These are phyloP conservation scores for Fusarium oligoseptatum DNA, from an alignment of 2,329 filamentous ascomycete species.

Conservation along the genomic window DNA sequence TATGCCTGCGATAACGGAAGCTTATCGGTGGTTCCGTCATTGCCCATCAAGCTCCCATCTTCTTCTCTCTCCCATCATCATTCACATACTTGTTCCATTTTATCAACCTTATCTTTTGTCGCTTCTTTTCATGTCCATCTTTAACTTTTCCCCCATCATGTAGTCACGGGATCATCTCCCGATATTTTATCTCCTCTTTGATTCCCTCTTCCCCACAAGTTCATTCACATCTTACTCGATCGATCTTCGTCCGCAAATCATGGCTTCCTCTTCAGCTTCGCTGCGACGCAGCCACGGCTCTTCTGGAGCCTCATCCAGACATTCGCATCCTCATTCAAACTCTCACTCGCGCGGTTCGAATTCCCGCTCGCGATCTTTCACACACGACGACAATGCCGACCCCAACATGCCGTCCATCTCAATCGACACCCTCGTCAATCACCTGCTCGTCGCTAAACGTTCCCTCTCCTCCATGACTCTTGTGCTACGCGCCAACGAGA, in stretches of 20 bases:
- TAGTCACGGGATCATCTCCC: conserved; percentile 34
- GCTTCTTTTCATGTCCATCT: conserved; percentile 11
- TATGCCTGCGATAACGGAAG: conserved; percentile 37
- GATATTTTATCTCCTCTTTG: not conserved
- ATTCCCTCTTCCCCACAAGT: not conserved
- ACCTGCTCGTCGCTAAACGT: conserved; percentile 88
- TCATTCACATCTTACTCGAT: not conserved
- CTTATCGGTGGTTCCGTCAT: conserved; percentile 42
- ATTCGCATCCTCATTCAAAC: conserved; percentile 46
- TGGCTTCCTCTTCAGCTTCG: conserved; percentile 55
- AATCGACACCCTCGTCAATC: conserved; percentile 83
- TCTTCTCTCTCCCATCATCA: conserved; percentile 15
- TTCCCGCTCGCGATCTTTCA: conserved; percentile 35
- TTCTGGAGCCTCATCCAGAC: conserved; percentile 52
- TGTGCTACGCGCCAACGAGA: conserved; percentile 88
- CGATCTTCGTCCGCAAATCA: conserved; percentile 34
- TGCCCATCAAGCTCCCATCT: conserved; percentile 35
- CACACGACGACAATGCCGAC: conserved; percentile 39
- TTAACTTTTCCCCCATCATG: conserved; percentile 34
- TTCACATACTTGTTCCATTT: conserved; percentile 11
- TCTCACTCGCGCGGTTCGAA: conserved; percentile 47
- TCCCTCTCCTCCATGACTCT: conserved; percentile 86
- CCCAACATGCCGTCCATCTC: conserved; percentile 42
- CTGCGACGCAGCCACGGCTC: conserved; percentile 54
- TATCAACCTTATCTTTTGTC: conserved; percentile 13